These are phyloP conservation scores for Aegilops speltoides DNA, from an alignment of 176 grass and related monocot genomes.

Conservation along the genomic window DNA sequence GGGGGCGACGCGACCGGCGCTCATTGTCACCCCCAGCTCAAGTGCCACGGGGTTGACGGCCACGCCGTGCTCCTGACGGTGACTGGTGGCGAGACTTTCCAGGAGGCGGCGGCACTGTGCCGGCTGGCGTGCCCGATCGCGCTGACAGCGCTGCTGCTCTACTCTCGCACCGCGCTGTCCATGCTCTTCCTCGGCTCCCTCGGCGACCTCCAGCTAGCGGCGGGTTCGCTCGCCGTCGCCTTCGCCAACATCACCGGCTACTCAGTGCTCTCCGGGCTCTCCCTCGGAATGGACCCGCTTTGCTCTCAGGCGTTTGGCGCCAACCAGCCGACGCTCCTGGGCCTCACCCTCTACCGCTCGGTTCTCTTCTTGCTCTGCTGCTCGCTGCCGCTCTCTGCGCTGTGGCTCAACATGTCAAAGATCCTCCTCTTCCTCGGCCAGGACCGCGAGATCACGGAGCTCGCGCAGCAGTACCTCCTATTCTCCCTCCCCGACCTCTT, in stretches of 20 bases:
- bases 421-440: conserved; percentile 82
- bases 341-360: conserved; percentile 78
- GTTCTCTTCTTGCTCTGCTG: conserved; percentile 94
- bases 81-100: conserved; percentile 18
- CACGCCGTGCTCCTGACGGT: neutral
- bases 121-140: conserved; percentile 83
- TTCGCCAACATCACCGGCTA: conserved; percentile 97
- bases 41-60: neutral
- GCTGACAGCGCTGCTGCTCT: conserved; percentile 73
- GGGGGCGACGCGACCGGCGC: neutral
- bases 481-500: conserved; percentile 89
- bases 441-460: conserved; percentile 69
- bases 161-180: conserved; percentile 76
- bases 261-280: conserved; percentile 82
- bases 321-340: conserved; percentile 56
- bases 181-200: conserved; percentile 92
- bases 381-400: conserved; percentile 66
- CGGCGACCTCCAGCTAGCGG: conserved; percentile 83
- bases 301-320: conserved; percentile 94
- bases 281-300: conserved; percentile 96
- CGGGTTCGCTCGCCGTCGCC: conserved; percentile 81
- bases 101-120: conserved; percentile 62
- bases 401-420: conserved; percentile 77
- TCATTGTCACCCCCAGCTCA: neutral
- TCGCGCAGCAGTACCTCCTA: conserved; percentile 71